Conservation (phyloP, 1,284 basidiomycete genomes). For the Tetrapyrgos nigripes region DNA sequence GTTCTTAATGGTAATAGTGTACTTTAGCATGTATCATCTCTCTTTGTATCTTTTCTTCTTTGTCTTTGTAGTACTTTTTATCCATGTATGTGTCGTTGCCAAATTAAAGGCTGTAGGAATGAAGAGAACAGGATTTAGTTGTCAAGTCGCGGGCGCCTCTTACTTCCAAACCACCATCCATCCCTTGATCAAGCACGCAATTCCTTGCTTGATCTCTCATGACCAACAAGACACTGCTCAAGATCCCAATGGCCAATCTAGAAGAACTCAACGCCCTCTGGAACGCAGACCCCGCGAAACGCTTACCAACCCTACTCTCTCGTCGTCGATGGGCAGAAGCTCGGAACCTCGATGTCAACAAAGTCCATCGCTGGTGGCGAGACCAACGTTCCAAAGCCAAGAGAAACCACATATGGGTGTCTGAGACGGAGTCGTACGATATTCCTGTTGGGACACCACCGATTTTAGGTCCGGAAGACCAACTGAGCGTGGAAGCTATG, state of each 20-base stretch:
- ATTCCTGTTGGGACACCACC: conserved; percentile 10
- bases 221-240: not conserved
- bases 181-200: not conserved
- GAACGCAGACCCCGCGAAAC: conserved; percentile 3
- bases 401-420: not conserved
- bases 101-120: no score
- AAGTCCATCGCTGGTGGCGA: conserved; percentile 8
- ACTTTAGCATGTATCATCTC: not conserved
- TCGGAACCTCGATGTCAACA: not conserved
- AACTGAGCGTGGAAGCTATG: not conserved
- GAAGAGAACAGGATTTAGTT: no score
- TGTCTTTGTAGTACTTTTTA: not conserved
- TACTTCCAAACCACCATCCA: not conserved
- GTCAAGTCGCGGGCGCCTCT: no score
- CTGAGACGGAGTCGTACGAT: not conserved
- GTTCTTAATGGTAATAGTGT: not conserved
- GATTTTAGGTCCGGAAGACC: not conserved
- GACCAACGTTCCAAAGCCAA: not conserved
- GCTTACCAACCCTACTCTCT: conserved; percentile 4
- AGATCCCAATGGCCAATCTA: conserved; percentile 4
- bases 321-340: conserved; percentile 7
- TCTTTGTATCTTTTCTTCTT: not conserved
- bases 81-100: no score
- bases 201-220: not conserved
- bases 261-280: conserved; percentile 9